Evolutionary conservation across 352 stramenopile genomes (phyloP), one percentile per base, ranked within the genome.

Genomic region (Globisporangium camurandrum): DNA sequence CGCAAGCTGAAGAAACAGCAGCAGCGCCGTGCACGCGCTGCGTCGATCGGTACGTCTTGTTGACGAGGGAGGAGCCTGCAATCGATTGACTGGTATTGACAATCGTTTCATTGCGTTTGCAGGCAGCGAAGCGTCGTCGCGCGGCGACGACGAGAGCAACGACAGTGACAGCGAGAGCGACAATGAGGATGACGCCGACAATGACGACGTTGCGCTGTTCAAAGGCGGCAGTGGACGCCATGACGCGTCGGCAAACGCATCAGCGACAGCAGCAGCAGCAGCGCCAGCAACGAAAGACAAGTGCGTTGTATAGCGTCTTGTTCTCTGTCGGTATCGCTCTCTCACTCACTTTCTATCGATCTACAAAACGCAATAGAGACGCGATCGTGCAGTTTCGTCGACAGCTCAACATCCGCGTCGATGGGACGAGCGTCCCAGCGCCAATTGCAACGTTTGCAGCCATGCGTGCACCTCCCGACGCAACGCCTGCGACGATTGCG

Each of bases 341-440:
- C n/a, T n/a, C n/a, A n/a, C n/a, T n/a, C n/a, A n/a, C n/a, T n/a
- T n/a, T n/a, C n/a, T n/a, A n/a, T n/a, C n/a, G n/a, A n/a, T n/a
- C n/a, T n/a, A n/a, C n/a, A n/a, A n/a, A n/a, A n/a, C n/a, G n/a
- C n/a, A n/a, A n/a, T 36, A 87, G 69, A 36, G 71, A 88, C 34
- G 62, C 68, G 24, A 49, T 93, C 36, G 61, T 65, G 24, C 30
- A 79, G 36, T 84, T 93, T 54, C 80, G 83, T 24, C 75, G 77
- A 34, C 80, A 91, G 48, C 79, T 95, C 64, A 71, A 73, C 54
- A 95, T 95, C 51, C 75, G 70, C 23, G 82, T 92, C 43, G 67
- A 79, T 26, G 80, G 80, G 41, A 67, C 81, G 20, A 56, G 58
- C 27, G 75, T 86, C 14, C 80, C 82, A 11, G 60, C 76, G 24